Base-by-base conservation (phyloP, 2,329 filamentous ascomycete genomes). In the Decorospora gaudefroyi region DNA sequence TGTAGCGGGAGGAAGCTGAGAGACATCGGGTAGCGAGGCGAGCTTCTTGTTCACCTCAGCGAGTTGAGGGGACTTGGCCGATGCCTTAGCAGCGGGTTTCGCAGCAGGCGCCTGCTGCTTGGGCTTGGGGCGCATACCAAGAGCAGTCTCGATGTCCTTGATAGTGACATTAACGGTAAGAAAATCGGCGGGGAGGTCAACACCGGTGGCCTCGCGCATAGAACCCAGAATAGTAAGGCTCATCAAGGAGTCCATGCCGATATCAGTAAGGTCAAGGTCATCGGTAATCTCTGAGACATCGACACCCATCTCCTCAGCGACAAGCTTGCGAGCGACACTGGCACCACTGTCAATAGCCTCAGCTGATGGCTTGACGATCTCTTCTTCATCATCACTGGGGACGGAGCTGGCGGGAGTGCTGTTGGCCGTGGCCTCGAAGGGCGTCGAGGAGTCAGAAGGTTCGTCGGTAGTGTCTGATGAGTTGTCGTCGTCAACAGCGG, bases 231-330 rank as follows among this genome's bases (percentile, higher is more conserved):
- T 76, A 21, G 74, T 77, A 62, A 78, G 64, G 52, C 74, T 76
- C 75, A 79, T 78, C 31, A 79, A 62, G 12, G 76, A 78, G 61
- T 79, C 76, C 76, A 79, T 78, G 35, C 76, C 76, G 60, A 79
- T 73, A 53, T 85, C 81, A 2, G 76, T 75, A 1, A 86, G 78
- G 37, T 88, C 84, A 19, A 83, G 80, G 26, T 74, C 67, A 44
- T 79, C 76, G 2, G 74, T 76, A 50, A 79, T 75, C 55, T 78
- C 76, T 11, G 72, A 69, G 8, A 85, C 74, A 16, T 84, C 80
- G n/a, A 88, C 81, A 44, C 83, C 83, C 78, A 88, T 87, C 67
- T 78, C 76, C 41, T 76, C 71, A 10, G 76, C 75, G 25, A 78
- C 70, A 44, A 78, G 74, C 61, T 74, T 74, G 42, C 75, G 73